phyloP scores from a whole-genome alignment of 495 filamentous ascomycete genomes.

The Podospora pseudopauciseta region DNA sequence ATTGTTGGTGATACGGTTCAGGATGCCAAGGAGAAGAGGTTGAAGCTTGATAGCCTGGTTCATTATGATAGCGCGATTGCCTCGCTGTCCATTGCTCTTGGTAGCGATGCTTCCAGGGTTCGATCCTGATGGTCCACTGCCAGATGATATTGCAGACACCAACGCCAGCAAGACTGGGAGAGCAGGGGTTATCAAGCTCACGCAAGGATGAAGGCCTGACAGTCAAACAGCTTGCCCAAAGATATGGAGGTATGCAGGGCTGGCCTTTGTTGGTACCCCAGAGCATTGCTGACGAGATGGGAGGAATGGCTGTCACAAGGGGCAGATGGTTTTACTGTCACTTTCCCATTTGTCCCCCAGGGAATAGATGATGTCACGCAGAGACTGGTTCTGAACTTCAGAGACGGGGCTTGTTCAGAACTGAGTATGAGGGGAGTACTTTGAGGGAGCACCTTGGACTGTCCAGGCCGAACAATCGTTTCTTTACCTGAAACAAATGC shows the following conservation, averaged over 20 bases:
- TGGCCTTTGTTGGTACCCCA: constrained; percentile 52
- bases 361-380: constrained; percentile 50
- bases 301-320: constrained; percentile 46
- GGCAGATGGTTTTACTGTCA: constrained; percentile 48
- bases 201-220: constrained; percentile 44
- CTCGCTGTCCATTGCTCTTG: constrained; percentile 49
- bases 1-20: constrained; percentile 42
- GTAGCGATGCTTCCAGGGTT: constrained; percentile 45
- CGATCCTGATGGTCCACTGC: constrained; percentile 49
- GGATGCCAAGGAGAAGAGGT: constrained; percentile 48
- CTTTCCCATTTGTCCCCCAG: constrained; percentile 49
- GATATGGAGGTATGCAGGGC: constrained; percentile 47
- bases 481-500: constrained; percentile 33
- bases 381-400: constrained; percentile 49
- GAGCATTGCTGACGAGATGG: constrained; percentile 49
- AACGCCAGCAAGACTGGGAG: constrained; percentile 53
- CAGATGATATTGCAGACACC: constrained; percentile 47
- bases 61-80: constrained; percentile 56
- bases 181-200: constrained; percentile 42
- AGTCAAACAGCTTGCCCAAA: constrained; percentile 48
- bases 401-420: constrained; percentile 47
- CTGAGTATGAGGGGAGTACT: constrained; percentile 41
- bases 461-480: constrained; percentile 48
- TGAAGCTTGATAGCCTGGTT: constrained; percentile 50
- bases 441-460: constrained; percentile 53